Percentiles rank a stretch among this genome's conserved stretches.
These are phyloP conservation scores for Bidens hawaiensis DNA, from an alignment of 140 eudicot genomes.

Conservation along the genomic window DNA sequence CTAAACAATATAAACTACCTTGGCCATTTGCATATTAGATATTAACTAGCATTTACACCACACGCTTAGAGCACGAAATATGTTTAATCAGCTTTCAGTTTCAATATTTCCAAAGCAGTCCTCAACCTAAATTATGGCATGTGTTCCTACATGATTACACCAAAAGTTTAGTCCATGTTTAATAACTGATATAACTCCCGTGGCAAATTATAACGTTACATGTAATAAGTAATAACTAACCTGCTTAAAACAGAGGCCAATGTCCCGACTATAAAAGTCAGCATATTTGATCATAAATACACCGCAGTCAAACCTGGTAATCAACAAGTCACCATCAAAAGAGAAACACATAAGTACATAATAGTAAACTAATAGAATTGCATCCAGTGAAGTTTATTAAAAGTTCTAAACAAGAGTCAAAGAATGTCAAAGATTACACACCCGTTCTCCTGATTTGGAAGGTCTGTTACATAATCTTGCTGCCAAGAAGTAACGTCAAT, in stretches of 20 bases:
- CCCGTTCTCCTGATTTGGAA: conserved; percentile 87
- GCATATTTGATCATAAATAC: conserved; percentile 88
- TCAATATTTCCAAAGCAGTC: conserved; percentile 79
- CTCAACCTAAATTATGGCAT: conserved; percentile 90
- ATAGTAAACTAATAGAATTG: no score
- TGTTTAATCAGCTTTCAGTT: conserved; percentile 58
- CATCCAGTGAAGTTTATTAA: no score
- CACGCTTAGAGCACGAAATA: conserved; percentile 8
- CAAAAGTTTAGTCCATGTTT: not conserved
- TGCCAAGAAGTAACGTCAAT: conserved; percentile 71
- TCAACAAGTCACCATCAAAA: conserved; percentile 3
- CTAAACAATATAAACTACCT: no score
- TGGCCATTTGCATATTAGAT: not conserved
- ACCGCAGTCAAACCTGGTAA: conserved; percentile 86
- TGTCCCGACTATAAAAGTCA: conserved; percentile 84
- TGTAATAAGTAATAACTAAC: conserved; percentile 36
- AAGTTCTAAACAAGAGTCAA: not conserved
- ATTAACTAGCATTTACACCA: conserved; percentile 30
- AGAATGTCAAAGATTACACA: conserved; percentile 27
- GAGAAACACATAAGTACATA: no score
- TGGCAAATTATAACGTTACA: no score
- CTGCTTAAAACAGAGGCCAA: conserved; percentile 84
- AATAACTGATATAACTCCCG: not conserved
- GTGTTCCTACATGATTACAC: conserved; percentile 68
- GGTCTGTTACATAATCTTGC: conserved; percentile 71